Evolutionary conservation across 2,329 filamentous ascomycete genomes (phyloP), one percentile per base, ranked within the genome.

Genomic region (Monilinia laxa): DNA sequence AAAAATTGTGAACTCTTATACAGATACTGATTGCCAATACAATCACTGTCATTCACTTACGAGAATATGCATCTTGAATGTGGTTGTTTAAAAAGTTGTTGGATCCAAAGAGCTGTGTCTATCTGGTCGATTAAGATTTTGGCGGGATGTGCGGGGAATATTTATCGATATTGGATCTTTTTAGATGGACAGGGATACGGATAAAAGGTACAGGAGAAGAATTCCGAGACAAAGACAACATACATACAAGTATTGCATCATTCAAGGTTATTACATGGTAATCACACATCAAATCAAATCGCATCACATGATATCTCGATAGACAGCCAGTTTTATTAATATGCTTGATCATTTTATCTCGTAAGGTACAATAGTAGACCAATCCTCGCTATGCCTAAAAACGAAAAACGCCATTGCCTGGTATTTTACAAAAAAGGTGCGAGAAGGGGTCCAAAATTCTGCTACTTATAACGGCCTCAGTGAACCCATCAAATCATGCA

Each of bases 1-100:
- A 63, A 59, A 35, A 35, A 60, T 56, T 38, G 25, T 38, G 20
- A 38, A 23, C 25, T 40, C 14, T 31, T 35, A 47, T 49, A 28
- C 14, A 40, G 35, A 47, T 54, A 28, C 3, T 5, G 3, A 45
- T 38, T 35, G 5, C 16, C 2, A 18, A 51, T 51, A 38, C 0
- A 23, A 23, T 59, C 9, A n/a, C 28, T 5, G 38, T 40, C 12
- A 14, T 25, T 11, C 20, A 76, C 80, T 76, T 76, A 83, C 82
- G 68, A 84, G 76, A 66, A 84, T 82, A 77, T 83, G 82, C 82
- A 84, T 84, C 63, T 69, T 73, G 66, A 58, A 31, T 53, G 10
- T 47, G 38, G 49, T 28, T 45, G 51, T 47, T 42, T 54, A 28
- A 38, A 53, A 57, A 54, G 55, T 25, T 54, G 25, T 56, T n/a